phyloP scores from a whole-genome alignment of 2,329 filamentous ascomycete species.

The Knoxdaviesia proteae region DNA sequence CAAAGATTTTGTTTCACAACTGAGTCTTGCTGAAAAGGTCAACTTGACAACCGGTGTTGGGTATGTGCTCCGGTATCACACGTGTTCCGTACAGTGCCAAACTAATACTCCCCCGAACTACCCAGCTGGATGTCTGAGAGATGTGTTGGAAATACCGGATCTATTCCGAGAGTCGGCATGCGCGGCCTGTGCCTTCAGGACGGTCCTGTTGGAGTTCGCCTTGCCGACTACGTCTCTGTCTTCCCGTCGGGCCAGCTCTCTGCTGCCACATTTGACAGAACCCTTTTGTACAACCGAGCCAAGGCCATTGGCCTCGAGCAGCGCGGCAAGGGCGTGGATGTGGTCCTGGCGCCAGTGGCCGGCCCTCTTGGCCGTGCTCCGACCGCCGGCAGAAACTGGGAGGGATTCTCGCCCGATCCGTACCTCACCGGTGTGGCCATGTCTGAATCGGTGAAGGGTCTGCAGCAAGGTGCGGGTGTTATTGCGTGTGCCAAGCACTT shows the following conservation, averaged over 20 bases:
- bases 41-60: slow-evolving; percentile 85
- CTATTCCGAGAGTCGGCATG: slow-evolving; percentile 49
- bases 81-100: background rate
- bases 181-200: slow-evolving; percentile 71
- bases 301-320: slow-evolving; percentile 37
- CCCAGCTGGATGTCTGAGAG: slow-evolving; percentile 31
- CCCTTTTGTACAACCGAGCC: slow-evolving; percentile 36
- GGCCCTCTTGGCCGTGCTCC: slow-evolving; percentile 26
- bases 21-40: slow-evolving; percentile 77
- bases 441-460: slow-evolving; percentile 53
- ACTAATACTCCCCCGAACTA: background rate
- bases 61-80: slow-evolving; percentile 22
- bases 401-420: slow-evolving; percentile 49
- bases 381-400: slow-evolving; percentile 38
- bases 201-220: slow-evolving; percentile 59
- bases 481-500: slow-evolving; percentile 70
- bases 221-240: slow-evolving; percentile 59
- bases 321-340: slow-evolving; percentile 55
- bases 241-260: slow-evolving; percentile 63
- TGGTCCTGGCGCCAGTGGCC: slow-evolving; percentile 35
- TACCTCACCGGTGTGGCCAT: slow-evolving; percentile 54
- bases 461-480: slow-evolving; percentile 63
- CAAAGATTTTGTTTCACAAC: slow-evolving; percentile 55
- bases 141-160: slow-evolving; percentile 59
- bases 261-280: slow-evolving; percentile 64